These are phyloP conservation scores for Calonectria pseudoturangicola DNA, from an alignment of 2,329 filamentous ascomycete species.

Conservation along the genomic window DNA sequence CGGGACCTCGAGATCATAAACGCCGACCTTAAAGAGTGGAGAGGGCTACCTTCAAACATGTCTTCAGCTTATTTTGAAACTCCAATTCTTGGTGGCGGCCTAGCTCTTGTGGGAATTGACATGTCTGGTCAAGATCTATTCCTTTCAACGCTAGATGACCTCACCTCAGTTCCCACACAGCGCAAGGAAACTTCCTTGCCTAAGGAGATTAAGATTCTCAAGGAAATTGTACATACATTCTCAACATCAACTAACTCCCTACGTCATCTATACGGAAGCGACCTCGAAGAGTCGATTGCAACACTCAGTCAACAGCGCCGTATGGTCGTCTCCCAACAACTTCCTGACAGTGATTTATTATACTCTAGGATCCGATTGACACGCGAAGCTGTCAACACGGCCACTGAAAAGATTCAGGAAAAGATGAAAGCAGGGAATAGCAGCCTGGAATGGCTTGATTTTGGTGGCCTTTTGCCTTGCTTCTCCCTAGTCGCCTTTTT, in stretches of 20 bases:
- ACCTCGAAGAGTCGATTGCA: conserved; percentile 5
- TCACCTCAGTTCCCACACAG: too few species aligned
- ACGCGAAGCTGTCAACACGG: fast-evolving
- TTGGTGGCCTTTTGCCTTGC: conserved; percentile 67
- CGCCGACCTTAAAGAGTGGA: too few species aligned
- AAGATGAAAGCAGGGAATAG: too few species aligned
- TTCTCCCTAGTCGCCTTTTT: conserved; percentile 66
- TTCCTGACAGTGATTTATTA: too few species aligned
- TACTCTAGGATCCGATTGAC: too few species aligned
- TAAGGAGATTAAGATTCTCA: neutral
- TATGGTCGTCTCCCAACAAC: neutral
- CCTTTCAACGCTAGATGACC: too few species aligned
- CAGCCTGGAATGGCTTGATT: conserved; percentile 61
- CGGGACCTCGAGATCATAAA: neutral
- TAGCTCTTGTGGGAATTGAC: neutral
- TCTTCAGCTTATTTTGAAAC: neutral
- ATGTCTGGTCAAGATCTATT: neutral
- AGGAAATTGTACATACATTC: conserved; percentile 2
- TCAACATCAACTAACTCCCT: neutral
- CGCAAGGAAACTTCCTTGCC: neutral
- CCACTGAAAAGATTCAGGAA: too few species aligned
- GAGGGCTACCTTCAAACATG: neutral
- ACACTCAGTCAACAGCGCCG: neutral
- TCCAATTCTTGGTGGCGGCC: neutral
- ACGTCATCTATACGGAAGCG: conserved; percentile 20